These are phyloP conservation scores for Globisporangium viniferum DNA, from an alignment of 352 stramenopile species.

Conservation along the genomic window DNA sequence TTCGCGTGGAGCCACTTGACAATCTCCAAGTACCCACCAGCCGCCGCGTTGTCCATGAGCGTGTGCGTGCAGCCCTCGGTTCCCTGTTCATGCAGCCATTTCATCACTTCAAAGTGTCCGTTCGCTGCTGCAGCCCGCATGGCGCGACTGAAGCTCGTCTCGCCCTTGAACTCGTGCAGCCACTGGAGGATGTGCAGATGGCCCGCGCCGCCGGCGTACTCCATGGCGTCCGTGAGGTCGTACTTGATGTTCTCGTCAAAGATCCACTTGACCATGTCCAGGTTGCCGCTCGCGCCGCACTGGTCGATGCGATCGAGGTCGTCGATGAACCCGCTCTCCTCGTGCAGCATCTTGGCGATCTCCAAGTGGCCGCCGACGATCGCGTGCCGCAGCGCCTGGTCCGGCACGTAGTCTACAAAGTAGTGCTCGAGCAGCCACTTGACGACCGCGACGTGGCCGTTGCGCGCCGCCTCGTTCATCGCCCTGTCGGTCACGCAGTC, in stretches of 20 bases:
- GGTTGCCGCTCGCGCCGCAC: slow-evolving; percentile 12
- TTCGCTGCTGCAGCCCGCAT: slow-evolving; percentile 17
- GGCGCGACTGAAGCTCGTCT: slow-evolving; percentile 15
- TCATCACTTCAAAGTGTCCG: slow-evolving; percentile 22
- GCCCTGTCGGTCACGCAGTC: slow-evolving; percentile 12
- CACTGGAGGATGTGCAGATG: slow-evolving; percentile 27
- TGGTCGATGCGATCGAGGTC: slow-evolving; percentile 16
- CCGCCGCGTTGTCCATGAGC: slow-evolving; percentile 21
- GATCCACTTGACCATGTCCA: slow-evolving; percentile 16
- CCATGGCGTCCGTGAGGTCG: slow-evolving; percentile 21
- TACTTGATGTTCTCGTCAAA: slow-evolving; percentile 14
- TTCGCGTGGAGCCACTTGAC: slow-evolving; percentile 21
- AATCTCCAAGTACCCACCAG: slow-evolving; percentile 10
- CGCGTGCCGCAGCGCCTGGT: slow-evolving; percentile 13
- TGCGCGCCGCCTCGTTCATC: slow-evolving; percentile 11
- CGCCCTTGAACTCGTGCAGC: slow-evolving; percentile 20
- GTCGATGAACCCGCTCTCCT: slow-evolving; percentile 12
- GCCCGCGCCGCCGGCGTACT: slow-evolving; percentile 17
- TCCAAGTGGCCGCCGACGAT: slow-evolving; percentile 16
- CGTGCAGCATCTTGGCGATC: slow-evolving; percentile 15
- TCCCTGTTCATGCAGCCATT: slow-evolving; percentile 21
- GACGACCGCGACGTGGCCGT: slow-evolving; percentile 7
- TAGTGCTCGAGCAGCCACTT: slow-evolving; percentile 10
- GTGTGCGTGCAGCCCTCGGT: slow-evolving; percentile 21
- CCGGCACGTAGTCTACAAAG: slow-evolving; percentile 12